Evolutionary conservation across 768 basidiomycete genomes (phyloP), one percentile per base, ranked within the genome.

Genomic region (Suillus fuscotomentosus): DNA sequence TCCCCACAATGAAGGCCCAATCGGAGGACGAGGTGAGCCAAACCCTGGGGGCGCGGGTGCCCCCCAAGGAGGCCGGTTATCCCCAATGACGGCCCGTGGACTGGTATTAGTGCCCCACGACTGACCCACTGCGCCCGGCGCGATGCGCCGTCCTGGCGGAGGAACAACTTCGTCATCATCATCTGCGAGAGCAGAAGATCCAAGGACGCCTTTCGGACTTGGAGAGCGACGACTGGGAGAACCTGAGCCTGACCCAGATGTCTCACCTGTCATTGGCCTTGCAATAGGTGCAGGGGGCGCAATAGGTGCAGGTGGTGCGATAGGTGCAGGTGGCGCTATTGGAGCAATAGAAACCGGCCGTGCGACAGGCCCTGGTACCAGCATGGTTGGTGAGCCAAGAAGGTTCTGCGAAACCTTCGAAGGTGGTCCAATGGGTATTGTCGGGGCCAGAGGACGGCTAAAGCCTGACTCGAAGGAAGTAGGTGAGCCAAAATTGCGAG

Each of bases 161-260:
- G 82, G 76, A 17, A 93, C 84, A 13, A 92, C 88, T 71, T 93
- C 91, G 72, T 94, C 92, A 65, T 91, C 91, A 65, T 92, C 91
- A 15, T 90, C 85, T 3, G 87, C 85, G 22, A 93, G 81, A 22
- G 92, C 91, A 5, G 89, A 89, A 15, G 91, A 92, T 14, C 92
- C 92, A 8, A 92, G 79, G 42, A 88, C 77, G 47, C 87, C 86
- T 71, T 92, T 92, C 10, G 84, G 84, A 65, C 83, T 84, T 5
- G 83, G 82, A 42, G 84, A 82, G 11, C 82, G 80, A 53, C 80
- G 78, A 20, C 75, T 76, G 13, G 84, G 83, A 1, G 89, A 91
- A 3, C 86, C 87, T 13, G 88, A 87, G 2, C 85, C 86, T 1
- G 89, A 87, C 9, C 83, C 77, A 3, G 78, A 73, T 2, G 78